phyloP scores from a whole-genome alignment of 805 yeast genomes.

The Nakazawaea sp. region DNA sequence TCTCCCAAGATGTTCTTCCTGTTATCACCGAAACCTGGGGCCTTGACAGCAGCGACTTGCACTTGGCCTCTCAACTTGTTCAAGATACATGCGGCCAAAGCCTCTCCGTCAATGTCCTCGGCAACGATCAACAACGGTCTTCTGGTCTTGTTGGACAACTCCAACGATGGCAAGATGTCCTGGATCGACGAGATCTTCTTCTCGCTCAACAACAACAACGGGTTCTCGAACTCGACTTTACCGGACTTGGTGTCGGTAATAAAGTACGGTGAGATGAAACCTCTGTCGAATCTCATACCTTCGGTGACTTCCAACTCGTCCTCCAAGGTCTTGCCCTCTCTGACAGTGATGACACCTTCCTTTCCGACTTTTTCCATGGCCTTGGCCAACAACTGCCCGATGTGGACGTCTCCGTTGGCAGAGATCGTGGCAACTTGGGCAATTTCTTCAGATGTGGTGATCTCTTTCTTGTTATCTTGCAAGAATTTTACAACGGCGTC shows the following conservation, averaged over 20 bases:
- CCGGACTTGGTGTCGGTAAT: conserved; percentile 89
- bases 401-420: conserved; percentile 92
- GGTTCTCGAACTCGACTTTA: conserved; percentile 93
- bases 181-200: conserved; percentile 87
- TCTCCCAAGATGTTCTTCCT: conserved; percentile 95
- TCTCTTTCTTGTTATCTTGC: conserved; percentile 81
- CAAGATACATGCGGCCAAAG: conserved; percentile 94
- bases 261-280: conserved; percentile 94
- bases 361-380: conserved; percentile 99
- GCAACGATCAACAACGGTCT: conserved; percentile 91
- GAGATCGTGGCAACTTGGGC: conserved; percentile 98
- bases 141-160: conserved; percentile 86
- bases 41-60: conserved; percentile 94
- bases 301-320: conserved; percentile 96
- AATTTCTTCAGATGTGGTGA: conserved; percentile 89
- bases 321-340: conserved; percentile 94
- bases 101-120: conserved; percentile 97
- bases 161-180: conserved; percentile 89
- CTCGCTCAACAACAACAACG: conserved; percentile 81
- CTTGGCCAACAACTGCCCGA: conserved; percentile 83
- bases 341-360: conserved; percentile 97
- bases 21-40: conserved; percentile 99
- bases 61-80: conserved; percentile 98
- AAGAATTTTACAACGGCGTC: conserved; percentile 84
- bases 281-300: conserved; percentile 98